phyloP scores from a whole-genome alignment of 345 rosid genomes.

The Adansonia digitata region DNA sequence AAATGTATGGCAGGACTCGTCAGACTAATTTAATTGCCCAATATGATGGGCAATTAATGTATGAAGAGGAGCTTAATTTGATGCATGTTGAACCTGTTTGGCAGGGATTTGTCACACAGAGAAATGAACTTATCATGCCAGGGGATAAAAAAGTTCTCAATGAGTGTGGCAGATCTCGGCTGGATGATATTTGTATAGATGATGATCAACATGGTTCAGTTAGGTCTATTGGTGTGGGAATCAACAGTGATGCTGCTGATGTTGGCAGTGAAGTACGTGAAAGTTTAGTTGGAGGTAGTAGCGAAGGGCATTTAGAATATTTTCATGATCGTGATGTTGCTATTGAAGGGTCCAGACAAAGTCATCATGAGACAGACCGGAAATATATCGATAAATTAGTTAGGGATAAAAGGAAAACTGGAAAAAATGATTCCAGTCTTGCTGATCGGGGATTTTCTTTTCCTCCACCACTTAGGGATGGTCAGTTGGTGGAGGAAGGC shows the following conservation, averaged over 20 bases:
- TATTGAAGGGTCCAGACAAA: conserved; percentile 45
- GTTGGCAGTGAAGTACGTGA: conserved; percentile 87
- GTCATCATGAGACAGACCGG: conserved; percentile 47
- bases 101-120: conserved; percentile 90
- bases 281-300: conserved; percentile 89
- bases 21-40: conserved; percentile 61
- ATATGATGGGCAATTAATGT: conserved; percentile 85
- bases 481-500: conserved; percentile 43
- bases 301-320: conserved; percentile 87
- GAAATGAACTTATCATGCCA: conserved; percentile 58
- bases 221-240: conserved; percentile 96
- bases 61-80: conserved; percentile 69
- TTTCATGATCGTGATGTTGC: conserved; percentile 58
- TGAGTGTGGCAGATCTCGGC: conserved; percentile 41
- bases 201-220: conserved; percentile 94
- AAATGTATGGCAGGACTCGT: conserved; percentile 55
- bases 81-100: conserved; percentile 90
- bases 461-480: conserved; percentile 63
- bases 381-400: conserved; percentile 42
- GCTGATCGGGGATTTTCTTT: conserved; percentile 73
- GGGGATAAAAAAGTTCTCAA: conserved; percentile 48
- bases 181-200: conserved; percentile 61
- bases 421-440: conserved; percentile 42
- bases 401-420: conserved; percentile 42
- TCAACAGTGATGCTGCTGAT: conserved; percentile 93